Evolutionary conservation across 306 rosid genomes (phyloP).

Genomic region (Cyclanthera cordifolia): DNA sequence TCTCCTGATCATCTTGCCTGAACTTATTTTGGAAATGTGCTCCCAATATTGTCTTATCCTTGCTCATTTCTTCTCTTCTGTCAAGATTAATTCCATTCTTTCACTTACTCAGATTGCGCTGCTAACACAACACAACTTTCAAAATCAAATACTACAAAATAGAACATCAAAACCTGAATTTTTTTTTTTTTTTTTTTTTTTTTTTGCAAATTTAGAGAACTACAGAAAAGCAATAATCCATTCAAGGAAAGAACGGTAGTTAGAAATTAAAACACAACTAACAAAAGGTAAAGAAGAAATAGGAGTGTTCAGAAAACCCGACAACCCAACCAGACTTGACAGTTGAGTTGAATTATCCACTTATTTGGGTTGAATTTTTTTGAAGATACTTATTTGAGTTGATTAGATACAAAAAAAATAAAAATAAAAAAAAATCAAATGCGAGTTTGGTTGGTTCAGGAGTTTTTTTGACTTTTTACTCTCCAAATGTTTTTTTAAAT

Average conservation of each 20-base stretch:
- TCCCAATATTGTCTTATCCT: constrained; percentile 31
- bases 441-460: no score
- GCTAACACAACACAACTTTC: constrained; percentile 13
- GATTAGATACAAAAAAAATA: no score
- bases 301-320: no score
- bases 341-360: no score
- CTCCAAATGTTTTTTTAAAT: no score
- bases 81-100: constrained; percentile 25
- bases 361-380: no score
- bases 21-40: constrained; percentile 35
- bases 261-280: background rate
- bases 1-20: constrained; percentile 24
- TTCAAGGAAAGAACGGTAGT: background rate
- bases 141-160: constrained; percentile 14
- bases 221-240: background rate
- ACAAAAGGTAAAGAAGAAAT: background rate
- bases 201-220: background rate
- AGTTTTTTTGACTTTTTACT: no score
- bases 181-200: background rate
- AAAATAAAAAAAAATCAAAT: no score
- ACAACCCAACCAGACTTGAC: background rate
- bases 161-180: background rate
- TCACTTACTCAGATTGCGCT: constrained; percentile 18
- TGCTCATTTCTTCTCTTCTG: constrained; percentile 55
- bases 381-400: no score